These are phyloP conservation scores for Acacia concinna DNA, from an alignment of 331 rosid genomes.

Conservation along the genomic window DNA sequence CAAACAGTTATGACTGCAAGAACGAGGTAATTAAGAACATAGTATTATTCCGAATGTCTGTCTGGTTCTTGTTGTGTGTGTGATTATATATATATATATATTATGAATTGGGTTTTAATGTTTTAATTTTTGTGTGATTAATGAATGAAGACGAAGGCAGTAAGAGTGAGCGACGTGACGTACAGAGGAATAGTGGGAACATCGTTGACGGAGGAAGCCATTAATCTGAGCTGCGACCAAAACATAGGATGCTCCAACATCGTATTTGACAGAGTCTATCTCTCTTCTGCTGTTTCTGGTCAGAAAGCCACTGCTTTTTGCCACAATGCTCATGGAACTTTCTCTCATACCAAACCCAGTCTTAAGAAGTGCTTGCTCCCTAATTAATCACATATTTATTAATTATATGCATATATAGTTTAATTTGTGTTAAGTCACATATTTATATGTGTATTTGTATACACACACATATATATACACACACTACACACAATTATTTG, in stretches of 20 bases:
- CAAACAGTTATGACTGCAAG: conserved; percentile 22
- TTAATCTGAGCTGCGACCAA: conserved; percentile 49
- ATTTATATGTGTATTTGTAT: not conserved
- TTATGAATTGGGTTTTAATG: not conserved
- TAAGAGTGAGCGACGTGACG: conserved; percentile 44
- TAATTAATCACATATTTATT: not conserved
- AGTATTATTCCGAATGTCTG: not conserved
- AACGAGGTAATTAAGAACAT: conserved; percentile 34
- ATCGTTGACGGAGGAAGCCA: conserved; percentile 36
- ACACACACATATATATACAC: not conserved
- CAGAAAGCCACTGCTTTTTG: conserved; percentile 35
- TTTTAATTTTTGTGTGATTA: not conserved
- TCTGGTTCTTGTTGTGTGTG: not conserved
- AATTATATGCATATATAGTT: not conserved
- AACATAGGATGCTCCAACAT: conserved; percentile 50
- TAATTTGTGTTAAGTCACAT: not conserved
- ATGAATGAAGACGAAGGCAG: conserved; percentile 30
- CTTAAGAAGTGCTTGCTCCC: conserved; percentile 33
- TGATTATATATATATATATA: no score
- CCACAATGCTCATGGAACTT: conserved; percentile 48
- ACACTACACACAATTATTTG: not conserved
- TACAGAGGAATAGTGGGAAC: conserved; percentile 49
- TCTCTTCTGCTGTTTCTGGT: conserved; percentile 32
- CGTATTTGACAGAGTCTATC: conserved; percentile 39
- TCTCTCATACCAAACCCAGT: conserved; percentile 36